Conservation (phyloP, 495 filamentous ascomycete genomes). For the Aspergillus taichungensis region DNA sequence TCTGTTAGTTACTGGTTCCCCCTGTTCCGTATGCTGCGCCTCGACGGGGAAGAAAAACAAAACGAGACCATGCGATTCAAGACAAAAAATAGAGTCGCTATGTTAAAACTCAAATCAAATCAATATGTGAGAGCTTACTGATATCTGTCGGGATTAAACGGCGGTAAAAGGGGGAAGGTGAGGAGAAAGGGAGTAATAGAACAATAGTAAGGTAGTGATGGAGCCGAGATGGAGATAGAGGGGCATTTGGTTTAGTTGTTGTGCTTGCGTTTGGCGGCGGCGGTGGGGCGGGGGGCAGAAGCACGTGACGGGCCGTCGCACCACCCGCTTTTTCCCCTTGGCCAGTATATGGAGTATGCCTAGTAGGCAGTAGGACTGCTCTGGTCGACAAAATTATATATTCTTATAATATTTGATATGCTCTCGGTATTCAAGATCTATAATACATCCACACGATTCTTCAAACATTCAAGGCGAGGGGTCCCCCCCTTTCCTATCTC, state of each 20-base stretch:
- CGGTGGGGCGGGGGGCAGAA: constrained; percentile 19
- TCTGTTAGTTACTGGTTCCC: constrained; percentile 17
- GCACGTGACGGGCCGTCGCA: constrained; percentile 29
- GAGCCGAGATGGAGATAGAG: constrained; percentile 22
- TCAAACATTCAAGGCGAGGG: no score
- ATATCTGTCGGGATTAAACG: background rate
- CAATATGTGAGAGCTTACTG: background rate
- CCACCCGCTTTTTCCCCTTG: constrained; percentile 7
- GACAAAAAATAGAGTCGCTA: background rate
- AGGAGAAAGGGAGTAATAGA: constrained; percentile 8
- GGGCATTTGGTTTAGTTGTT: constrained; percentile 31
- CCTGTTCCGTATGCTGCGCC: constrained; percentile 10
- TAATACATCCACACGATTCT: no score
- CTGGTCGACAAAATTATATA: no score
- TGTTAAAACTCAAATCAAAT: background rate
- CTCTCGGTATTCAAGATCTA: no score
- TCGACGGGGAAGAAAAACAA: background rate
- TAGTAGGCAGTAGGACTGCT: no score
- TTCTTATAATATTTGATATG: no score
- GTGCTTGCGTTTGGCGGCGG: constrained; percentile 30
- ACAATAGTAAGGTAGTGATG: constrained; percentile 16
- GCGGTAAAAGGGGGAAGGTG: constrained; percentile 5
- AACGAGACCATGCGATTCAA: no score
- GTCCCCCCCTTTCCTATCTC: no score
- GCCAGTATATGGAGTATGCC: no score